Evolutionary conservation across 371 early-diverging fungal species (phyloP).

Genomic region (Mortierella sp.): DNA sequence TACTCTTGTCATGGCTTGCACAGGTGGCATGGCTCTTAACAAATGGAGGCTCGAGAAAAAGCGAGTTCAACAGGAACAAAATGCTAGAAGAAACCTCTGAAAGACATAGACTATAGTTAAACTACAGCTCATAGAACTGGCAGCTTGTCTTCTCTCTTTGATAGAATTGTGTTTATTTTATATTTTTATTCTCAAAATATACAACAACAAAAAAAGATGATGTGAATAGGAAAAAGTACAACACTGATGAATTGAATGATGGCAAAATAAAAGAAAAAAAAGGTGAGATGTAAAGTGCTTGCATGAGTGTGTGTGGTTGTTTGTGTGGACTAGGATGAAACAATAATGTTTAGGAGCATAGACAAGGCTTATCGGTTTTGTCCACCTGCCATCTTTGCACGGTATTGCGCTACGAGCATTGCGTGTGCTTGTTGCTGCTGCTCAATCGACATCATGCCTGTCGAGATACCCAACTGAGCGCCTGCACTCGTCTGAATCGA

Average conservation of each 20-base stretch:
- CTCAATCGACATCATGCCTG: conserved; percentile 56
- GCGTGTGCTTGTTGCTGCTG: conserved; percentile 58
- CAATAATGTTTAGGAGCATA: neutral
- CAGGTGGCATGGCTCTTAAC: conserved; percentile 74
- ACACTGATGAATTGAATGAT: neutral
- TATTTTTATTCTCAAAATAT: conserved; percentile 4
- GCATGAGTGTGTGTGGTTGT: neutral
- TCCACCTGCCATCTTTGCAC: conserved; percentile 46
- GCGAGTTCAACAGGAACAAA: conserved; percentile 3
- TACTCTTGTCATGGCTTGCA: conserved; percentile 73
- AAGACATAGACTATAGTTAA: no score
- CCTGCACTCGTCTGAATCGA: conserved; percentile 28
- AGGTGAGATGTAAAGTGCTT: no score
- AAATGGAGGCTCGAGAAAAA: conserved; percentile 64
- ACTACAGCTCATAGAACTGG: no score
- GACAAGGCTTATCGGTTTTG: conserved; percentile 37
- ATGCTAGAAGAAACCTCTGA: neutral
- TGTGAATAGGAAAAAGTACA: neutral
- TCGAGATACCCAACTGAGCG: conserved; percentile 49
- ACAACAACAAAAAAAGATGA: neutral
- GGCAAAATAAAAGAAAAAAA: neutral
- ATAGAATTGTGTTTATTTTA: conserved; percentile 3
- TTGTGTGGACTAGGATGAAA: neutral
- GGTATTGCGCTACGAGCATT: conserved; percentile 51
- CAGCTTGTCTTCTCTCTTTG: no score